Evolutionary conservation across 192 early-diverging fungal genomes (phyloP).

Genomic region (Paraglomus occultum): DNA sequence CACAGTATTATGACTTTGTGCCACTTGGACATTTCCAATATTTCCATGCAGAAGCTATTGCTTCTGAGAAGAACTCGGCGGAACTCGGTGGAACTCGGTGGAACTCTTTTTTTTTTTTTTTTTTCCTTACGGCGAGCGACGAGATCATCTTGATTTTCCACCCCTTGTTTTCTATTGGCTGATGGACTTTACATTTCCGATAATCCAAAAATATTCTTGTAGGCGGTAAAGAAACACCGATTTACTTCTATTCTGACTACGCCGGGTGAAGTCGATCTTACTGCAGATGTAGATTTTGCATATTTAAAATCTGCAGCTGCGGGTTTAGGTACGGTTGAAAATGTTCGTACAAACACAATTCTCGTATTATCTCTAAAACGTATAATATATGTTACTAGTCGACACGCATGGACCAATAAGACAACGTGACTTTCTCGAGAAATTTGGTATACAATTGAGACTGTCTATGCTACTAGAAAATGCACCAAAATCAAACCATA

Average conservation of each 20-base stretch:
- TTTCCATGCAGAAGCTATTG: too few relatives aligned
- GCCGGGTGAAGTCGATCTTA: conserved; percentile 88
- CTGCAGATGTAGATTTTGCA: conserved; percentile 89
- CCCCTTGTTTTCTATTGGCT: too few relatives aligned
- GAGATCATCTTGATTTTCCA: too few relatives aligned
- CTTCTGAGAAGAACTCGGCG: too few relatives aligned
- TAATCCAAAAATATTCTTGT: conserved; percentile 17
- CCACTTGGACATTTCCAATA: too few relatives aligned
- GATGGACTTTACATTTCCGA: not conserved
- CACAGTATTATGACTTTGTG: not conserved
- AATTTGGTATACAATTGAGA: conserved; percentile 79
- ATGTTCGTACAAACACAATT: not conserved
- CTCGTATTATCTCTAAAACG: not conserved
- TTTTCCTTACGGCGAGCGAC: too few relatives aligned
- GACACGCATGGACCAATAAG: conserved; percentile 73
- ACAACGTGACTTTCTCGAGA: conserved; percentile 72
- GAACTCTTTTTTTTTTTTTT: too few relatives aligned
- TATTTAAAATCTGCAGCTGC: conserved; percentile 60
- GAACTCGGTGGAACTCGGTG: too few relatives aligned
- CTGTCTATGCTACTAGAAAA: conserved; percentile 65
- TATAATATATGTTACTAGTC: conserved; percentile 37
- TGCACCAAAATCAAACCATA: conserved; percentile 47
- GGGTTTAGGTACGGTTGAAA: conserved; percentile 34
- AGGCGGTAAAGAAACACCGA: conserved; percentile 83
- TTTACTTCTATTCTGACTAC: conserved; percentile 73